Evolutionary conservation across 768 basidiomycete species (phyloP), one percentile per base, ranked within the genome.

Genomic region (Lyophyllum shimeji): DNA sequence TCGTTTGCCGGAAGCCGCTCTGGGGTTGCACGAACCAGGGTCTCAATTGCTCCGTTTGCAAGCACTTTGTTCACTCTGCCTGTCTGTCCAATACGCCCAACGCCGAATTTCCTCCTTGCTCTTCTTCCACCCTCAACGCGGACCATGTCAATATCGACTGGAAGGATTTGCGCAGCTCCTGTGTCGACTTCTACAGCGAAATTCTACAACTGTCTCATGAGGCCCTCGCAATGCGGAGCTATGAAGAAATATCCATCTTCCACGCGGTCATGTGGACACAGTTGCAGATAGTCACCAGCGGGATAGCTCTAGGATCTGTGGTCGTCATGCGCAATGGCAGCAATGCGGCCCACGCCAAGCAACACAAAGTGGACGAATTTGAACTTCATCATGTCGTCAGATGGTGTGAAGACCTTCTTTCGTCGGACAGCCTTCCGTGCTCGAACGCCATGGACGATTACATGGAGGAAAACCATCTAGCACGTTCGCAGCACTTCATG

Each of bases 1-100:
- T 81, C 57, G 65, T 78, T 3, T 95, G 92, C 66, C 75, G 70
- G 18, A 69, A 77, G 42, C 92, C 92, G 1, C 75, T 93, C 11
- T 93, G 91, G 90, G 92, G 90, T 2, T 76, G 72, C 46, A 69
- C 75, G 13, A 69, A 69, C 33, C 91, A 93, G 67, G 88, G 82
- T 2, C 62, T 87, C 20, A 81, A 79, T 48, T 95, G 92, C 65
- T 65, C 67, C 23, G 70, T 72, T 2, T 95, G 92, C 69, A 76
- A 76, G 31, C 73, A 79, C 20, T 84, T 89, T 52, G 76, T 79
- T 13, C 91, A 92, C 70, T 55, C 72, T 5, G 54, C 69, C 15
- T 94, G 90, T 65, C 56, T 76, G 3, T 57, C 61, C 8, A 24
- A 42, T 43, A 47, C 67, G 3, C 54, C 66, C 21, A 50, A 45